Evolutionary conservation across 2,329 filamentous ascomycete species (phyloP).

Genomic region (Aciculosporium take): DNA sequence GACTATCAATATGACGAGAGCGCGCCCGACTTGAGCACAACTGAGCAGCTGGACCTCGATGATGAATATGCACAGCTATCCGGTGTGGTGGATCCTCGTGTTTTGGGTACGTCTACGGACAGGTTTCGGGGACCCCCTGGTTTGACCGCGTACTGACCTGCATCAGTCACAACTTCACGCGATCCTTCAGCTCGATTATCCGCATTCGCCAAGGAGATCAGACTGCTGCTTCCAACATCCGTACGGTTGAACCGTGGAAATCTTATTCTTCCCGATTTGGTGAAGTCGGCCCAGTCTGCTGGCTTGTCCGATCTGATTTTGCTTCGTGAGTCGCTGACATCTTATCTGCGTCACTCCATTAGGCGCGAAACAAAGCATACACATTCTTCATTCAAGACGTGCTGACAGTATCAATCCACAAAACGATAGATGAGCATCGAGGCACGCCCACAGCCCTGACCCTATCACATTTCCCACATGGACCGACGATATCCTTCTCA

Average conservation of each 20-base stretch:
- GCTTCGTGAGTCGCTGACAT: constrained; percentile 30
- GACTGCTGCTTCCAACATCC: constrained; percentile 67
- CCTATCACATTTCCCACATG: constrained; percentile 75
- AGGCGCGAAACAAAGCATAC: background rate
- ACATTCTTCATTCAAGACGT: too few relatives aligned
- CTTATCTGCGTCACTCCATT: background rate
- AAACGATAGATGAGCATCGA: constrained; percentile 50
- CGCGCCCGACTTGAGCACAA: constrained; percentile 46
- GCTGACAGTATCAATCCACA: background rate
- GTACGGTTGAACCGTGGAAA: constrained; percentile 89
- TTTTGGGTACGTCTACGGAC: constrained; percentile 58
- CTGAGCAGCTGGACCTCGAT: constrained; percentile 62
- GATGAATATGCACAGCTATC: constrained; percentile 85
- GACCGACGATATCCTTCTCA: constrained; percentile 66
- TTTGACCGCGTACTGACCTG: background rate
- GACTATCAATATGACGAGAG: constrained; percentile 94
- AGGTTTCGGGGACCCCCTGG: background rate
- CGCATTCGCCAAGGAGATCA: constrained; percentile 88
- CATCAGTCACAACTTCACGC: constrained; percentile 72
- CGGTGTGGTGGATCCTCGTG: constrained; percentile 79
- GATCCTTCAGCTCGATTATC: constrained; percentile 71
- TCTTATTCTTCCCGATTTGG: constrained; percentile 71
- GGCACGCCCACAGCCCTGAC: constrained; percentile 85
- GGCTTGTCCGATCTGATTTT: constrained; percentile 76
- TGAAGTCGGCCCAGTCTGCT: constrained; percentile 64